Evolutionary conservation across 225 moss, liverwort and hornwort genomes (phyloP), one percentile per base, ranked within the genome.

Genomic region (Physcomitrium patens): DNA sequence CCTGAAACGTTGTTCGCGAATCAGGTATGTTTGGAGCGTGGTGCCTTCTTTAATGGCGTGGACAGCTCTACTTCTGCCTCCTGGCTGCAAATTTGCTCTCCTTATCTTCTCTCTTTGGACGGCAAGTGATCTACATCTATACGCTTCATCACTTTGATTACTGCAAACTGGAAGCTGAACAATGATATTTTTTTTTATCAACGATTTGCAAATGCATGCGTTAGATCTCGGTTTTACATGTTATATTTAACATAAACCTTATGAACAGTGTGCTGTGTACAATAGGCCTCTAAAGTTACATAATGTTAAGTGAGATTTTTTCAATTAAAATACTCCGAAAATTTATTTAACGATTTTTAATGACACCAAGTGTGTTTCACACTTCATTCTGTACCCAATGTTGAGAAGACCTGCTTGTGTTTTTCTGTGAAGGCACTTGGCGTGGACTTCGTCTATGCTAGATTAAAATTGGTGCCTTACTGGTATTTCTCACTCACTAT

Each of bases 1-100:
- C 68, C 45, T 61, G 69, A 58, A 70, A 58, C 46, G 31, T 11
- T 68, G 19, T 59, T 16, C 69, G 62, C 2, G 37, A 60, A n/a
- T 54, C 84, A 96, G 96, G 81, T 97, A 94, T 72, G 51, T 85
- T 42, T 97, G 96, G 96, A 91, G 96, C 73, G 94, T 97, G 46
- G 67, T 92, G 72, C 96, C 96, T 66, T 91, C 92, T 54, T 80
- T 97, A 57, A 74, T 91, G 74, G 94, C 91, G 63, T 97, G 94
- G 91, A 72, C 88, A 73, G 94, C 96, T 83, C 78, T 97, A 65
- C 91, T 97, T 79, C 89, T 97, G 51, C 79, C 72, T 80, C 67
- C 84, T 49, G 77, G 84, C 12, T 67, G 90, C 60, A 94, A 97
- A 73, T 85, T 92, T 70, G 90, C 87, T 65, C 71, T 92, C 52